Evolutionary conservation across 495 filamentous ascomycete species (phyloP).

Genomic region (Xylaria intraflava): DNA sequence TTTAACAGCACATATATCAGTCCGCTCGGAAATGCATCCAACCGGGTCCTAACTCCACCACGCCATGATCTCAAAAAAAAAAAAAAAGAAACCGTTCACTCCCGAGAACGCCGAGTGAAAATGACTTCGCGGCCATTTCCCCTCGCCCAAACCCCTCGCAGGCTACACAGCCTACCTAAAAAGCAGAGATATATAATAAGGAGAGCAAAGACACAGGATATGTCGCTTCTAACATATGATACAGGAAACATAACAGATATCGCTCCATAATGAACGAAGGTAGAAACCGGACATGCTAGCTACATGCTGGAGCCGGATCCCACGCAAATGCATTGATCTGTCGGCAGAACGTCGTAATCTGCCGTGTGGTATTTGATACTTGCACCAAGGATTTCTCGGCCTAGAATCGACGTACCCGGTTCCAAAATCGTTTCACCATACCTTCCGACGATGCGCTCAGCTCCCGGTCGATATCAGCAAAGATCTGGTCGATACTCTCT

Average conservation of each 20-base stretch:
- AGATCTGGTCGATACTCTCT: conserved; percentile 29
- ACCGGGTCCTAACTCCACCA: conserved; percentile 11
- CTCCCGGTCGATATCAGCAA: conserved; percentile 29
- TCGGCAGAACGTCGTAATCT: background rate
- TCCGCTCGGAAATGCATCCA: background rate
- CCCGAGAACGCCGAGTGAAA: conserved; percentile 1
- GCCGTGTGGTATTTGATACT: background rate
- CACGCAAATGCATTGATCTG: background rate
- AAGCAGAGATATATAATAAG: background rate
- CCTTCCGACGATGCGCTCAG: conserved; percentile 16
- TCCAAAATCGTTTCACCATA: conserved; percentile 30
- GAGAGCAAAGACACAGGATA: background rate
- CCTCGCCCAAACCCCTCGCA: background rate
- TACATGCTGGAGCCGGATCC: background rate
- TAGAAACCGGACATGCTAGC: background rate
- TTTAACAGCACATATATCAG: background rate
- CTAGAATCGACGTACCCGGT: conserved; percentile 24
- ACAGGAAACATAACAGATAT: conserved; percentile 2
- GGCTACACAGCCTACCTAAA: background rate
- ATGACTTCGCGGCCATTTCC: background rate
- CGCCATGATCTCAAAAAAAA: conserved; percentile 8
- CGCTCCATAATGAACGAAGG: background rate
- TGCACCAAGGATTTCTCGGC: background rate
- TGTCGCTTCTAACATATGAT: conserved; percentile 2
- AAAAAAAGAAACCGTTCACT: background rate